Evolutionary conservation across 2,329 filamentous ascomycete genomes (phyloP), one percentile per base, ranked within the genome.

Genomic region (Bertia moriformis): DNA sequence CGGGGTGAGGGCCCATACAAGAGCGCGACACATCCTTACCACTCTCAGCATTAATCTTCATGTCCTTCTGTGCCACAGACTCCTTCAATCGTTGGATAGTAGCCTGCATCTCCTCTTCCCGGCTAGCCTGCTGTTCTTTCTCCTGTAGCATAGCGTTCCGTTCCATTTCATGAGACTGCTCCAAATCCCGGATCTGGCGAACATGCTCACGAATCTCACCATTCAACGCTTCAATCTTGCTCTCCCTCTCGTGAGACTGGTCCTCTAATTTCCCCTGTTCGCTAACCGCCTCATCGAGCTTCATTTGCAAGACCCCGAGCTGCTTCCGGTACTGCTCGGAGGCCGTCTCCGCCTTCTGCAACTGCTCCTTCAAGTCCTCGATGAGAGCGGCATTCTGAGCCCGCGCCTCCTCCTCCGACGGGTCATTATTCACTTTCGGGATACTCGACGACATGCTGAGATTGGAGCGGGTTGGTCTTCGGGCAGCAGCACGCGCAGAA

Each of bases 61-160:
- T 56, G 49, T 80, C 80, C 55, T 83, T 78, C 60, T 88, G 83
- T 39, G 83, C 80, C 49, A 95, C 65, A 38, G 77, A 82, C 56
- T 95, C 88, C 67, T 95, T 96, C 49, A 98, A 66, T 40, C 89
- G 72, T 61, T 93, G 86, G 52, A 96, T 91, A 40, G 89, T 82
- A 42, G 74, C 68, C 58, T 93, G 85, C 71, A 96, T 78, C 57
- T 94, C 87, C 53, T 94, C 87, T 54, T 95, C 87, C 41, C 80
- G 73, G 48, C 80, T 81, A 40, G 73, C 68, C 59, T 88, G 81
- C 49, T 93, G 85, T 47, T 95, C 88, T 63, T 93, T 91, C 58
- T 96, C 89, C 60, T 88, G 86, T 52, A 85, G 77, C 62, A 89
- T 83, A 40, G 84, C 77, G 52, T 80, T 84, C 45, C 86, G 76